Base-by-base conservation (phyloP, 805 yeast genomes). In the Hanseniaspora lindneri region DNA sequence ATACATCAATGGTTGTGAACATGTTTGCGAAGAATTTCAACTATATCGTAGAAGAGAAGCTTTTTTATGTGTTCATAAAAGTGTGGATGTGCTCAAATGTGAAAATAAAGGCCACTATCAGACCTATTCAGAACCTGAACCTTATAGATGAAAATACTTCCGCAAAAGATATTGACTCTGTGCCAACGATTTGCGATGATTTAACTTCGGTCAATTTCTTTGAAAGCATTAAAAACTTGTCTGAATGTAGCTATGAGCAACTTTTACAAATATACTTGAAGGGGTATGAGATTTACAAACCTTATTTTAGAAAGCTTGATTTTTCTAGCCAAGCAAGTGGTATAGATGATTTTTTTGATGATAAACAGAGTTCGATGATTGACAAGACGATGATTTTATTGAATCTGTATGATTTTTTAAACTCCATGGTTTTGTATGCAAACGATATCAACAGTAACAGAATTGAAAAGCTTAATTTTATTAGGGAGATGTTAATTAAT, bases 401-500 rank as follows among this genome's bases (percentile, higher is more conserved):
- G 9, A 46, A 46, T 19, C 17, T 35, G 3, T 25, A 19, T 8
- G 25, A 34, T 30, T 47, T 47, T 40, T 24, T 33, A n/a, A 35
- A 28, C n/a, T 33, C 41, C 6, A 34, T 40, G 17, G 37, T 33
- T n/a, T 1, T 40, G 3, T 47, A 33, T 16, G 50, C 39, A 19
- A n/a, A 37, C 10, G 30, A 23, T 2, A 53, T 53, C 21, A 60
- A 41, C 42, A 51, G 40, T 9, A 53, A 53, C 34, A 53, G 56
- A 3, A 44, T 53, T 16, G 56, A 55, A n/a, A 56, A 58, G 32
- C 47, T 56, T 13, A 54, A 52, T 14, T 54, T 60, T 27, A 41
- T 62, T 9, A 57, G 56, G 44, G 89, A 81, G 56, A 67, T 83
- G 17, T 83, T 85, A 58, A 80, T 81, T 35, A 80, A 74, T 58